Base-by-base conservation (phyloP, 1,284 basidiomycete species). In the Leccinum subspadiceum region DNA sequence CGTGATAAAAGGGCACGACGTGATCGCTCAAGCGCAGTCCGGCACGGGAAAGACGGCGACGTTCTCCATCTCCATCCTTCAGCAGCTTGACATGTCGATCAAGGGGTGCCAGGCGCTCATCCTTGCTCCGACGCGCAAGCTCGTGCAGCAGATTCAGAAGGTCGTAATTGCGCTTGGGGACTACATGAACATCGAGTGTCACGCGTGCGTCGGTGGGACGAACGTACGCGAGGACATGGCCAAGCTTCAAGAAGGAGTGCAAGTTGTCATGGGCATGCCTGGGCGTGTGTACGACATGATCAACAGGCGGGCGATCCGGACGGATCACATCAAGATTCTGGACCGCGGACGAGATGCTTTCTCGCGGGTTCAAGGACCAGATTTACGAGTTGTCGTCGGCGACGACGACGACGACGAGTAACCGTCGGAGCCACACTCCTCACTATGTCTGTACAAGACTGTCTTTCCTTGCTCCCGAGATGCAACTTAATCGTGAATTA, bases 281-380 rank as follows among this genome's bases (percentile, higher is more conserved):
- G 97, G 97, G 13, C 92, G 96, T 70, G 97, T 99, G 12, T 98
- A 96, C 70, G 96, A 99, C 78, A 98, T 99, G 96, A 99, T 99
- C 80, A 86, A 95, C 64, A 85, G 96, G 66, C 84, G 96, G 64
- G 91, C 91, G 73, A 81, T 99, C 56, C 87, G 95, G 56, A 98
- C 96, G 53, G 86, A 96, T 66, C 94, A 96, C 76, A 96, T 98
- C 85, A 99, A 98, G 81, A 98, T 99, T 92, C 88, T 99, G 53
- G 97, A 99, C 75, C 96, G 94, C 95, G 46, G 96, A 99, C 74
- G 96, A 99, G 75, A 81, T 99, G 52, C 82, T 99, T 65, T 97
- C 96, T 81, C 94, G 95, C 77, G 97, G 97, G 15, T 99, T 99
- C 89, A 98, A 97, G 79, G 96, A 98, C 76, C 96, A 99, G 77